Evolutionary conservation across 805 yeast species (phyloP).

Genomic region (Kodamaea kaohsiungensis): DNA sequence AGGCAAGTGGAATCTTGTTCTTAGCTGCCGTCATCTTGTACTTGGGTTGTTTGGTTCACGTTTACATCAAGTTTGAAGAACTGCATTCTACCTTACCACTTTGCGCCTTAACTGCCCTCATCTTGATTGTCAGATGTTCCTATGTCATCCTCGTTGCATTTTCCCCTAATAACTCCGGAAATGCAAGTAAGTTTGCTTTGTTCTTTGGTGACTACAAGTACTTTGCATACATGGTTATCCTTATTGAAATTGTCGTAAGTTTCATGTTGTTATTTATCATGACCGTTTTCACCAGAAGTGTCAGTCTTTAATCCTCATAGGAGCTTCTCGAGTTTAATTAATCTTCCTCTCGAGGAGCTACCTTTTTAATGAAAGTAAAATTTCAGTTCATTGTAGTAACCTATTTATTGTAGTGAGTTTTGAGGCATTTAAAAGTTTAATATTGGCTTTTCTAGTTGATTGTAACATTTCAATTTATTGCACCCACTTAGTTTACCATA

Average conservation of each 20-base stretch:
- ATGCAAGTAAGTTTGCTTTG: slow-evolving; percentile 3
- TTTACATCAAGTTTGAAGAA: background rate
- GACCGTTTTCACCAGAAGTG: background rate
- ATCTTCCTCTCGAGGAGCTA: background rate
- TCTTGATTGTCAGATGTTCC: slow-evolving; percentile 6
- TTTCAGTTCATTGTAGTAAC: too few relatives aligned
- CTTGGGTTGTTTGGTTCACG: background rate
- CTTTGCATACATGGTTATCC: slow-evolving; percentile 4
- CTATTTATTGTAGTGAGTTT: too few relatives aligned
- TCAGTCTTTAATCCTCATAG: background rate
- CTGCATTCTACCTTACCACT: slow-evolving; percentile 1
- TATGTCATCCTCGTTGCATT: slow-evolving; percentile 7
- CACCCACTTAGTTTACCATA: too few relatives aligned
- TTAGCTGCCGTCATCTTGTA: background rate
- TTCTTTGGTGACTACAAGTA: slow-evolving; percentile 9
- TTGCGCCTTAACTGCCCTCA: background rate
- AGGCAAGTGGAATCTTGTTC: slow-evolving; percentile 8
- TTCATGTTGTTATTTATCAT: background rate
- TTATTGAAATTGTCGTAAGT: background rate
- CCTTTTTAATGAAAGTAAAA: background rate
- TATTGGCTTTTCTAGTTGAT: too few relatives aligned
- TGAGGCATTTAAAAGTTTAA: too few relatives aligned
- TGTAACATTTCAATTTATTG: too few relatives aligned
- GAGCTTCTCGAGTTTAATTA: background rate
- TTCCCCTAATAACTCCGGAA: background rate